Base-by-base conservation (phyloP, 805 yeast genomes). In the Kuraishia cidri region DNA sequence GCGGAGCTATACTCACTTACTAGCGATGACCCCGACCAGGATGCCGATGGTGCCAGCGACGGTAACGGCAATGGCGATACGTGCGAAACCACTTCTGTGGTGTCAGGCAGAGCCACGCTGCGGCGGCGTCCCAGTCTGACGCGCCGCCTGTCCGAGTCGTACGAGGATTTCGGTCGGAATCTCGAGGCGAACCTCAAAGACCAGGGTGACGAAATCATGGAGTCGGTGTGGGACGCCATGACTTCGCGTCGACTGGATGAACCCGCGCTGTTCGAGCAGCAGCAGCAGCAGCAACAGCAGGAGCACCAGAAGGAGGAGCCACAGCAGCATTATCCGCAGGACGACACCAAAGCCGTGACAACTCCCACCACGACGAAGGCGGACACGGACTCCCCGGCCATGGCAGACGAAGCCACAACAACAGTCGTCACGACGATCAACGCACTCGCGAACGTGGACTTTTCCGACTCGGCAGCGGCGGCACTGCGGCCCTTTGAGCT, bases 201-300 rank as follows among this genome's bases (percentile, higher is more conserved):
- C 40, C 75, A 71, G 36, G 73, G 79, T 11, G 87, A 79, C 38
- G 66, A 58, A 17, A 66, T 80, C 34, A 69, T 82, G 41, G 86
- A 79, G 39, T 69, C 79, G 12, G 66, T 75, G 11, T 75, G 69
- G 47, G 73, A 65, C 37, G 82, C 81, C 1, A 66, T 75, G 52
- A 62, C 69, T 5, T 60, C 31, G 8, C 26, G 27, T 9, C 19
- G 21, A 11, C 14, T 19, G 22, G 33, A 20, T 12, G 33, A 31
- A 16, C 33, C 33, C 4, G 20, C 22, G 19, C 24, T 31, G 19
- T 24, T 31, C 23, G 33, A 31, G 22, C 13, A 30, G 5, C 15
- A 14, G 3, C 15, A 13, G 5, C 14, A 12, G 9, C 12, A 21
- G 6, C 14, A n/a, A 10, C 21, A 8, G 16, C 24, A 29, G 24